Evolutionary conservation across 2,329 filamentous ascomycete species (phyloP).

Genomic region (Hymenoscyphus albidus): DNA sequence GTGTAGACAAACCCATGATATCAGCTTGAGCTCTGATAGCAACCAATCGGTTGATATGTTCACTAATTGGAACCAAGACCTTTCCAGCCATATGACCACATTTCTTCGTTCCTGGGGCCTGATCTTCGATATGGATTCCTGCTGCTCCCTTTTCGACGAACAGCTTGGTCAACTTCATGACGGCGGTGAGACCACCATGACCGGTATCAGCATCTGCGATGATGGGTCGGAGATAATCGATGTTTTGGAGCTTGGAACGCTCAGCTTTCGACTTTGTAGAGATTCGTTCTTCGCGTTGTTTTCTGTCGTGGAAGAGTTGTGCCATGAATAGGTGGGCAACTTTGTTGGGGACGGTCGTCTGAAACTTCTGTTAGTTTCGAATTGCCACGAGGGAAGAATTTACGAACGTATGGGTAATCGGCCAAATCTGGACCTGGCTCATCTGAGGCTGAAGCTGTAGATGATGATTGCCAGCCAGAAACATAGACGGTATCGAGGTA

Average conservation of each 20-base stretch:
- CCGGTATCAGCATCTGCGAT: slow-evolving; percentile 96
- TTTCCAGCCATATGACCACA: slow-evolving; percentile 99
- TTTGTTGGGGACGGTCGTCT: slow-evolving; percentile 98
- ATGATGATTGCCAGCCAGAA: slow-evolving; percentile 97
- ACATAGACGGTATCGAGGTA: slow-evolving; percentile 98
- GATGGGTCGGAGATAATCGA: slow-evolving; percentile 94
- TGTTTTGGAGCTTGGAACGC: slow-evolving; percentile 69
- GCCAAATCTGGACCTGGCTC: slow-evolving; percentile 97
- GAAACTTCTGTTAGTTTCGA: slow-evolving; percentile 14
- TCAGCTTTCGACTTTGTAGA: slow-evolving; percentile 64
- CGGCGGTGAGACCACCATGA: slow-evolving; percentile 93
- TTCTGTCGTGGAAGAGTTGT: slow-evolving; percentile 98
- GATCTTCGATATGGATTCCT: slow-evolving; percentile 98
- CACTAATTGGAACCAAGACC: slow-evolving; percentile 91
- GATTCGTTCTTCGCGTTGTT: slow-evolving; percentile 93
- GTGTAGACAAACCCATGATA: slow-evolving; percentile 71
- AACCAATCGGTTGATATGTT: slow-evolving; percentile 97
- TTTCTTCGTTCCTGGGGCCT: slow-evolving; percentile 98
- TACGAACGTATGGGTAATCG: slow-evolving; percentile 84
- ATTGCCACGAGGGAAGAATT: slow-evolving; percentile 4
- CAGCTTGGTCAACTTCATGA: slow-evolving; percentile 99
- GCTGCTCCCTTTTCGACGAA: slow-evolving; percentile 96
- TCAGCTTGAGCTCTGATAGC: slow-evolving; percentile 97
- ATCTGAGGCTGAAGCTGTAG: slow-evolving; percentile 88
- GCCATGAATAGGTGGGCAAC: slow-evolving; percentile 97